Conservation (phyloP, 257 asterid species). For the Lavandula angustifolia region DNA sequence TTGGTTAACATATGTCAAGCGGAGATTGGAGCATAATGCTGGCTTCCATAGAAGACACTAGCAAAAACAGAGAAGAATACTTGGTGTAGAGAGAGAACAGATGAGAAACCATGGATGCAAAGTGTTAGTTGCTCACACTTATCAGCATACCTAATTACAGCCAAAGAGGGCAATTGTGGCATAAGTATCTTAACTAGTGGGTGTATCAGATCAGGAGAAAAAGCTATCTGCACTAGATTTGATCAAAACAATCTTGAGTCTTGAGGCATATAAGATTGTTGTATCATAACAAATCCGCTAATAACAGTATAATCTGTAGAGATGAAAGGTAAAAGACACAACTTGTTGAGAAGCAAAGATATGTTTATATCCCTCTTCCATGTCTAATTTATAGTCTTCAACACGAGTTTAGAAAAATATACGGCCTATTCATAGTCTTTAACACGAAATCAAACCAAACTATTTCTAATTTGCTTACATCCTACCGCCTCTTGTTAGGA, state of each 20-base stretch:
- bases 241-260: background rate
- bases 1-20: slow-evolving; percentile 43
- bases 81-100: background rate
- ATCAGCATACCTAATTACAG: background rate
- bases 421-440: background rate
- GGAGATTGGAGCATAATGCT: background rate
- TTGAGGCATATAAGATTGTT: background rate
- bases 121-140: background rate
- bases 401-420: background rate
- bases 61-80: background rate
- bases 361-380: background rate
- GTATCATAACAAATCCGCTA: background rate
- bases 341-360: background rate
- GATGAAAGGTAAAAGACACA: background rate
- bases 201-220: slow-evolving; percentile 4
- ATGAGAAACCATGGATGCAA: background rate
- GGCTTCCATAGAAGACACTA: background rate
- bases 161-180: background rate
- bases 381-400: background rate
- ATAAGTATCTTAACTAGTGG: background rate
- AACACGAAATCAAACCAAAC: background rate
- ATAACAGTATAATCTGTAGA: background rate
- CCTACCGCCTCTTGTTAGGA: background rate
- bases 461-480: background rate
- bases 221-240: background rate